phyloP scores from a whole-genome alignment of 164 flowering plant genomes.

The Platanus orientalis region DNA sequence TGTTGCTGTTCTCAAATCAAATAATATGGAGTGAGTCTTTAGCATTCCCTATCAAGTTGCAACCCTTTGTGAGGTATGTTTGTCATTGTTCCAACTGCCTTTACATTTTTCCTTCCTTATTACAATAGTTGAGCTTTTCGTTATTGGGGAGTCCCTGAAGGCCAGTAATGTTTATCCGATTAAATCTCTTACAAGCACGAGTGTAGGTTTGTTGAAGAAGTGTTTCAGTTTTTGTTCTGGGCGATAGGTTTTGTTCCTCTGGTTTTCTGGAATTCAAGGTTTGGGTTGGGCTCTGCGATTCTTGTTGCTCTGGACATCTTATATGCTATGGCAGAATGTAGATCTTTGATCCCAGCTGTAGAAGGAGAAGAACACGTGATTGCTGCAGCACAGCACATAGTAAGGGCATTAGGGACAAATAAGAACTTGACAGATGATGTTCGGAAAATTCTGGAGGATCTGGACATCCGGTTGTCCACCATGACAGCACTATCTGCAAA shows the following conservation, averaged over 20 bases:
- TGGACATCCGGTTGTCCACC: slow-evolving; percentile 41
- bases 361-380: slow-evolving; percentile 56
- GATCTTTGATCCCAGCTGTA: slow-evolving; percentile 15
- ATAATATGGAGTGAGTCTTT: not conserved
- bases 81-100: not conserved
- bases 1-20: not conserved
- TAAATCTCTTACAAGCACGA: not conserved
- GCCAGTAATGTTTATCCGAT: not conserved
- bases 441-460: slow-evolving; percentile 50
- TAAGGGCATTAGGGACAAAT: slow-evolving; percentile 49
- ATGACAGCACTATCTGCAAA: slow-evolving; percentile 24
- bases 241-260: not conserved
- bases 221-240: not conserved
- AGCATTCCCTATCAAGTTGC: not conserved
- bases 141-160: not conserved
- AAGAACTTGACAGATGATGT: slow-evolving; percentile 42
- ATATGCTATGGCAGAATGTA: slow-evolving; percentile 38
- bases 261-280: slow-evolving; percentile 3
- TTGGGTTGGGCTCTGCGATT: not conserved
- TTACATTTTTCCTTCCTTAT: not conserved
- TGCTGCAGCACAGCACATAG: slow-evolving; percentile 59
- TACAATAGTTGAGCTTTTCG: not conserved
- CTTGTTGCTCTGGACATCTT: not conserved
- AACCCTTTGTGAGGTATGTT: not conserved
- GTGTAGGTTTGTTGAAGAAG: not conserved